A percentile compares a stretch with the other conserved stretches of the same genome.
Evolutionary conservation across 306 rosid genomes (phyloP).

Genomic region (Crotalaria pallida): DNA sequence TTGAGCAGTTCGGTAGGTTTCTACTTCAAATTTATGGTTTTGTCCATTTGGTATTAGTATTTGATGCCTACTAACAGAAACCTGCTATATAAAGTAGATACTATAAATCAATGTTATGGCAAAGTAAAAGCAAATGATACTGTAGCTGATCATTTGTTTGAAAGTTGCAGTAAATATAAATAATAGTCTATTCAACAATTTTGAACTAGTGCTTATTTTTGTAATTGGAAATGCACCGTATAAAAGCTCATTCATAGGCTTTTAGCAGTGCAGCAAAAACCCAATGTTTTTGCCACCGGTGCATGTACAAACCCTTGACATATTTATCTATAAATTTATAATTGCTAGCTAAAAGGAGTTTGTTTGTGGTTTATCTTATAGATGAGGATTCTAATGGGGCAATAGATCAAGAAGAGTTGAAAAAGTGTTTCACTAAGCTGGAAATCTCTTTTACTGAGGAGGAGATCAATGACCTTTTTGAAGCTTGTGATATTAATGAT

Average conservation of each 20-base stretch:
- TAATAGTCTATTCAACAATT: not conserved
- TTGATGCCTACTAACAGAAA: constrained; percentile 6
- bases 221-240: not conserved
- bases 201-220: not conserved
- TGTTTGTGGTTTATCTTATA: constrained; percentile 27
- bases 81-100: not conserved
- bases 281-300: not conserved
- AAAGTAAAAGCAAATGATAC: not conserved
- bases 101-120: constrained; percentile 7
- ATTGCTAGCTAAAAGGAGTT: constrained; percentile 12
- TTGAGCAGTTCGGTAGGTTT: constrained; percentile 75
- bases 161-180: not conserved
- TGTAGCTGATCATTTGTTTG: not conserved
- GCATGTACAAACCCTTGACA: not conserved
- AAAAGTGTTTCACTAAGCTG: constrained; percentile 60
- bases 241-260: not conserved
- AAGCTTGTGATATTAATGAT: constrained; percentile 78
- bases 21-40: constrained; percentile 8
- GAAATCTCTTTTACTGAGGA: constrained; percentile 61
- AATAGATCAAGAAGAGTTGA: constrained; percentile 76
- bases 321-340: not conserved
- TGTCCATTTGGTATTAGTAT: constrained; percentile 2
- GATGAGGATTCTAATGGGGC: constrained; percentile 90
- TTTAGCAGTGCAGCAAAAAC: constrained; percentile 1
- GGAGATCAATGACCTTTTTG: constrained; percentile 74